These are phyloP conservation scores for Diaporthe caulivora DNA, from an alignment of 2,329 filamentous ascomycete genomes.

Conservation along the genomic window DNA sequence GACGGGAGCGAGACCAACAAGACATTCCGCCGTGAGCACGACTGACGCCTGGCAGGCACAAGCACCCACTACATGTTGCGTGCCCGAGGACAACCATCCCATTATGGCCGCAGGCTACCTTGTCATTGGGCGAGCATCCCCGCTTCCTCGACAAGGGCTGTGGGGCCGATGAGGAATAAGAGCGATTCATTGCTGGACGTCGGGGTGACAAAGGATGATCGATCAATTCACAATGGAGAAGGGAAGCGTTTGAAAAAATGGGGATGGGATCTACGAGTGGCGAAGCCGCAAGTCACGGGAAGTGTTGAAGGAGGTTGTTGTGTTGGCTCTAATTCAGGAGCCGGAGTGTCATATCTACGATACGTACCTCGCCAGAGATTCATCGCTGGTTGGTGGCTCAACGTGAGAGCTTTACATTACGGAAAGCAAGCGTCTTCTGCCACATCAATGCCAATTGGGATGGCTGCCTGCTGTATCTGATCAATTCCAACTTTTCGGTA, in stretches of 20 bases:
- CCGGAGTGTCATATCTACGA: conserved; percentile 9
- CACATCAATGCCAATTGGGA: not conserved
- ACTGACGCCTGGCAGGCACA: no score
- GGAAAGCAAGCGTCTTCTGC: not conserved
- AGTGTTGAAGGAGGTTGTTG: conserved; percentile 10
- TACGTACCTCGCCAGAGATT: not conserved
- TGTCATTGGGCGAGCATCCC: no score
- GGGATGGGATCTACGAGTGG: conserved; percentile 28
- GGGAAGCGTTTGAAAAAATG: conserved; percentile 10
- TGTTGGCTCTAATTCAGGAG: not conserved
- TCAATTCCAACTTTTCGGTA: not conserved
- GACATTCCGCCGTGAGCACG: no score
- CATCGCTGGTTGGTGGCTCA: not conserved
- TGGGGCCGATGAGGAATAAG: no score
- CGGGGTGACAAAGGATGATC: conserved; percentile 45
- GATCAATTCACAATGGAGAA: conserved; percentile 7
- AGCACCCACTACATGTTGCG: no score
- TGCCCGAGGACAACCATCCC: no score
- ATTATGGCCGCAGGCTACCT: no score
- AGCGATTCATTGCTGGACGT: conserved; percentile 7
- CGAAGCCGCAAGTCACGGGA: not conserved
- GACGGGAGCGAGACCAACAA: no score
- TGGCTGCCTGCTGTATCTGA: not conserved
- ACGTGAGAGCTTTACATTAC: not conserved
- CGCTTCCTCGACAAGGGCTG: no score